A percentile compares a stretch with the other conserved stretches of the same genome.
Conservation (phyloP, 2,329 filamentous ascomycete genomes). For the Diaporthe ampelina region DNA sequence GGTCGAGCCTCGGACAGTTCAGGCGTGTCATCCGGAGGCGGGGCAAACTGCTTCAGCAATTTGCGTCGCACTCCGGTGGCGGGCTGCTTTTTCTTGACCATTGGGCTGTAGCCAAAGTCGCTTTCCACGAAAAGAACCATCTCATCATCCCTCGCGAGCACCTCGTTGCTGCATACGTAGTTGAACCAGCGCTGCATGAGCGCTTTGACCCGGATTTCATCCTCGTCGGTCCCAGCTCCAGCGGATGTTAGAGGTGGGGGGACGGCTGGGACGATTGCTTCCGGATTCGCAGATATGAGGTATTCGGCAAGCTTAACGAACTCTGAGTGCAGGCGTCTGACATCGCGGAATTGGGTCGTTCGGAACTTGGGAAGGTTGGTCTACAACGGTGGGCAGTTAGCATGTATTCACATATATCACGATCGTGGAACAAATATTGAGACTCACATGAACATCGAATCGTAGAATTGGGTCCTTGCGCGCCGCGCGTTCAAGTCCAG, state of each 20-base stretch:
- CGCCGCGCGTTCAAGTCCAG: constrained; percentile 89
- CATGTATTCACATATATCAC: not conserved
- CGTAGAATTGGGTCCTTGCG: constrained; percentile 95
- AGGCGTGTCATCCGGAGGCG: constrained; percentile 95
- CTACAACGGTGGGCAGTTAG: constrained; percentile 61
- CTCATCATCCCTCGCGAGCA: constrained; percentile 95
- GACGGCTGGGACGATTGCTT: constrained; percentile 93
- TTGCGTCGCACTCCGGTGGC: constrained; percentile 95
- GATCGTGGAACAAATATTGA: not conserved
- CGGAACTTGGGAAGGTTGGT: constrained; percentile 99
- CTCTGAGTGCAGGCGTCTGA: constrained; percentile 94
- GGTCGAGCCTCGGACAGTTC: constrained; percentile 92
- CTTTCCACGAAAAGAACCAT: constrained; percentile 99
- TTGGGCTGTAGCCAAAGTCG: constrained; percentile 97
- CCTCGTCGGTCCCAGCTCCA: constrained; percentile 95
- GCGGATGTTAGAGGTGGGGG: constrained; percentile 95
- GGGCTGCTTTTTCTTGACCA: constrained; percentile 95
- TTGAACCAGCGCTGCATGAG: constrained; percentile 96
- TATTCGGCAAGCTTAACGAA: constrained; percentile 97
- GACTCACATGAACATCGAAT: constrained; percentile 93
- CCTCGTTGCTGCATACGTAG: constrained; percentile 90
- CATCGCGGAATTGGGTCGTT: constrained; percentile 98
- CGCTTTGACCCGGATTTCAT: constrained; percentile 89
- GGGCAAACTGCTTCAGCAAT: constrained; percentile 97
- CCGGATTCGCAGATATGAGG: constrained; percentile 96